Percentiles rank a stretch among this genome's conserved stretches.
Conservation (phyloP, 2,329 filamentous ascomycete species). For the Claviceps capensis region DNA sequence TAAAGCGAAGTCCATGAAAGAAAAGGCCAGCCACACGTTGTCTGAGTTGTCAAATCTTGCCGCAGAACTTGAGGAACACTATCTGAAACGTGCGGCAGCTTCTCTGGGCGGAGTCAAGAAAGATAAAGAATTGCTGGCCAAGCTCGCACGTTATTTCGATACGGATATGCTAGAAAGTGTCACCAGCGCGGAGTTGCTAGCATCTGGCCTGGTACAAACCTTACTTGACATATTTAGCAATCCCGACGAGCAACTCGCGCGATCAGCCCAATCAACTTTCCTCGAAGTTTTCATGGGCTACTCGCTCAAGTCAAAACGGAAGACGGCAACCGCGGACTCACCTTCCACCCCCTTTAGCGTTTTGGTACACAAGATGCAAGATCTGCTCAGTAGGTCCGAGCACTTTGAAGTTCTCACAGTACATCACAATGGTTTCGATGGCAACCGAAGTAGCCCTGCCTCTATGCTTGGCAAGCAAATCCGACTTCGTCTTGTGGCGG, state of each 20-base stretch:
- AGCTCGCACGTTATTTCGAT: constrained; percentile 73
- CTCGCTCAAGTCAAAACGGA: constrained; percentile 49
- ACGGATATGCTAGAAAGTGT: constrained; percentile 82
- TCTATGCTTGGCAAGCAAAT: constrained; percentile 97
- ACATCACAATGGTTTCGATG: constrained; percentile 82
- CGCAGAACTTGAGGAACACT: constrained; percentile 57
- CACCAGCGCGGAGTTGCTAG: constrained; percentile 86
- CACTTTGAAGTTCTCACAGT: constrained; percentile 97
- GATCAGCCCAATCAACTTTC: constrained; percentile 67
- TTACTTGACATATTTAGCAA: constrained; percentile 73
- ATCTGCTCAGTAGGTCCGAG: constrained; percentile 88
- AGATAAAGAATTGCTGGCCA: constrained; percentile 56
- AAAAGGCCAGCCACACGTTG: constrained; percentile 66
- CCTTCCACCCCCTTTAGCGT: constrained; percentile 78
- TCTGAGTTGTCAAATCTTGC: constrained; percentile 59
- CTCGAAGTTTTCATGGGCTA: constrained; percentile 85
- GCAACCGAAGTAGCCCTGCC: constrained; percentile 76
- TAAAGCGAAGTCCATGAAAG: constrained; percentile 56
- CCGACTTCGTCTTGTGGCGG: constrained; percentile 73
- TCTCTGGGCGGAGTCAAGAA: constrained; percentile 23
- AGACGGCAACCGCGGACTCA: constrained; percentile 51
- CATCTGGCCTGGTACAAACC: constrained; percentile 76
- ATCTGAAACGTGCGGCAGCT: constrained; percentile 39
- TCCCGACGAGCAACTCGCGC: constrained; percentile 44
- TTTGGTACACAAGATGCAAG: constrained; percentile 86